phyloP scores from a whole-genome alignment of 805 yeast genomes.

The Debaryomyces maramus region DNA sequence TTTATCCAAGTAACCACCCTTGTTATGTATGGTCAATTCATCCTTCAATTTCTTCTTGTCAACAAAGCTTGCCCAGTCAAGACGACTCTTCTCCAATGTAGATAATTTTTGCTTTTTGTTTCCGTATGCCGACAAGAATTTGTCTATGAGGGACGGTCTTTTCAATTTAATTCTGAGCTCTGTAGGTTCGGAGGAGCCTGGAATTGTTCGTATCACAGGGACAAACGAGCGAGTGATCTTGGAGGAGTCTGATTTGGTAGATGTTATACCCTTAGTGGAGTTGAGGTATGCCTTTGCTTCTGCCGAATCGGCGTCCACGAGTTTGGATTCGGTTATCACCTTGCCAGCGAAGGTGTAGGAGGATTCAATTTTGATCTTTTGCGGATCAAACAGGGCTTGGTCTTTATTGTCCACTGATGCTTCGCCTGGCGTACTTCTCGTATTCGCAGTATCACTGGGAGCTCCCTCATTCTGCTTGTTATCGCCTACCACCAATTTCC shows the following conservation, averaged over 20 bases:
- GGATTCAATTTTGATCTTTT: constrained; percentile 68
- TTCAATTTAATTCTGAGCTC: constrained; percentile 59
- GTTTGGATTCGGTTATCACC: constrained; percentile 70
- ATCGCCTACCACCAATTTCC: constrained; percentile 1
- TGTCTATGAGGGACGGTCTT: constrained; percentile 74
- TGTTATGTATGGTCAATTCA: constrained; percentile 77
- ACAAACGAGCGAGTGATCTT: constrained; percentile 27
- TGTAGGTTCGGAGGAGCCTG: constrained; percentile 30
- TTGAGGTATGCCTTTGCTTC: constrained; percentile 82
- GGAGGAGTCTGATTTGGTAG: constrained; percentile 8
- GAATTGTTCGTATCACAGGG: constrained; percentile 32
- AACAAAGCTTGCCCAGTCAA: constrained; percentile 95
- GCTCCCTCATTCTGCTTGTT: background rate
- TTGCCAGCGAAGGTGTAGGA: constrained; percentile 91
- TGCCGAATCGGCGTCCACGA: constrained; percentile 74
- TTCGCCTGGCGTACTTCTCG: background rate
- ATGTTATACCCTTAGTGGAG: constrained; percentile 43
- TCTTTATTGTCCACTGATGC: constrained; percentile 1
- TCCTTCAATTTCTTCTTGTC: constrained; percentile 82
- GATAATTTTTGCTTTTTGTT: constrained; percentile 74
- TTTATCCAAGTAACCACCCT: constrained; percentile 86
- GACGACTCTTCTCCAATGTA: constrained; percentile 86
- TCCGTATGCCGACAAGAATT: constrained; percentile 62
- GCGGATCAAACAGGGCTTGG: constrained; percentile 27
- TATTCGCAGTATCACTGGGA: background rate